Conservation (phyloP, 768 basidiomycete genomes). For the Trichaptum fuscoviolaceum region DNA sequence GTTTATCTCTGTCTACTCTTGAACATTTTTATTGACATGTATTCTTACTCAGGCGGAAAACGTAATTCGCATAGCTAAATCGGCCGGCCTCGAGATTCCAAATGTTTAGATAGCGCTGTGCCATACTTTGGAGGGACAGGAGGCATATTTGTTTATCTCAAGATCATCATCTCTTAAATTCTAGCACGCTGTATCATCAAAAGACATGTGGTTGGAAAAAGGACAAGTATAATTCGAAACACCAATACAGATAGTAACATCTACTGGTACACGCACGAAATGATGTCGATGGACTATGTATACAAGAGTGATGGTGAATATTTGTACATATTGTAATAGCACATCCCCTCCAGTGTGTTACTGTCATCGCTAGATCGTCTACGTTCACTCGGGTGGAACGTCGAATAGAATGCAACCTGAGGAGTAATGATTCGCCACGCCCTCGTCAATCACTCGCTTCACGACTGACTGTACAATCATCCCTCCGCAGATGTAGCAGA, state of each 20-base stretch:
- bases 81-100: conserved; percentile 53
- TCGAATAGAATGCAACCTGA: not conserved
- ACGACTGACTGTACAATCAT: conserved; percentile 39
- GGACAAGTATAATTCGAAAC: no score
- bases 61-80: conserved; percentile 44
- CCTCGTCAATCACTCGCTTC: conserved; percentile 24
- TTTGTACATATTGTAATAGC: not conserved
- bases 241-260: no score
- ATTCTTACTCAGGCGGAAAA: conserved; percentile 38
- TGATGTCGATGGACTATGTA: not conserved
- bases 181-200: no score
- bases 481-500: conserved; percentile 48
- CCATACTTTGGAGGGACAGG: not conserved
- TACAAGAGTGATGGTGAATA: not conserved
- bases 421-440: conserved; percentile 28
- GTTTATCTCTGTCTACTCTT: not conserved
- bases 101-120: not conserved
- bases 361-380: not conserved
- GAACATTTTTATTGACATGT: not conserved
- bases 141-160: no score
- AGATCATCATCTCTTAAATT: no score
- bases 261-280: not conserved
- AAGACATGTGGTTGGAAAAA: no score
- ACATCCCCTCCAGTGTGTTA: not conserved
- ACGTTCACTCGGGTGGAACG: not conserved